Base-by-base conservation (phyloP, 164 flowering plant genomes). In the Magnolia kwangsiensis region DNA sequence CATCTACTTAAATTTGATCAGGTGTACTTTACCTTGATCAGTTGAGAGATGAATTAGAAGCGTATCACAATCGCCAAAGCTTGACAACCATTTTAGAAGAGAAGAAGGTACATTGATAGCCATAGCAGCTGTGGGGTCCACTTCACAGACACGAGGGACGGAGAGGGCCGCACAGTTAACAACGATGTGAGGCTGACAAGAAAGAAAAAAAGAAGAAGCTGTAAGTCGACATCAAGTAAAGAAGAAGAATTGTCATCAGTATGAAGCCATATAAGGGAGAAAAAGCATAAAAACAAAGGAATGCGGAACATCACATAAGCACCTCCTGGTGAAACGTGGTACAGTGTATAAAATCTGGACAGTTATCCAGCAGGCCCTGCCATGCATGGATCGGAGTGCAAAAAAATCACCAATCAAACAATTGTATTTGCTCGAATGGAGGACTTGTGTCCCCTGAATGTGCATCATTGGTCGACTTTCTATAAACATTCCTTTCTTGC, bases 111-210 rank as follows among this genome's bases (percentile, higher is more conserved):
- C 92, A 84, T 95, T 95, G 51, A 86, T 80, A 73, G 94, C 83
- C 88, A 90, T 87, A 16, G 98, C 93, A 82, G 86, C 83, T 23
- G 74, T 80, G 19, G 96, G 96, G 80, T 95, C 91, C 78, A 69
- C 72, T 81, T 95, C 98, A 74, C 98, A 95, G 7, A 81, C 90
- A 13, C 97, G 92, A 50, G 99, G 99, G 21, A 89, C 88, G 3
- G 98, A 95, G 61, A 92, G 70, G 13, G 99, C 99, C 78, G 98
- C 98, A 84, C 98, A 95, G 76, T 95, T 93, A 55, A 92, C 86
- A 63, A 95, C 89, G 76, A 93, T 90, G 82, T 93, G 81, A 72
- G 97, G 98, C 99, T 95, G 91, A 67, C 29, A 27, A 27, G 29
- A 8, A 19, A 59, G 31, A 70, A 50, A 50, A 19, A 69, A 58